Conservation (phyloP, 176 grass and related monocot genomes). For the Typha latifolia region DNA sequence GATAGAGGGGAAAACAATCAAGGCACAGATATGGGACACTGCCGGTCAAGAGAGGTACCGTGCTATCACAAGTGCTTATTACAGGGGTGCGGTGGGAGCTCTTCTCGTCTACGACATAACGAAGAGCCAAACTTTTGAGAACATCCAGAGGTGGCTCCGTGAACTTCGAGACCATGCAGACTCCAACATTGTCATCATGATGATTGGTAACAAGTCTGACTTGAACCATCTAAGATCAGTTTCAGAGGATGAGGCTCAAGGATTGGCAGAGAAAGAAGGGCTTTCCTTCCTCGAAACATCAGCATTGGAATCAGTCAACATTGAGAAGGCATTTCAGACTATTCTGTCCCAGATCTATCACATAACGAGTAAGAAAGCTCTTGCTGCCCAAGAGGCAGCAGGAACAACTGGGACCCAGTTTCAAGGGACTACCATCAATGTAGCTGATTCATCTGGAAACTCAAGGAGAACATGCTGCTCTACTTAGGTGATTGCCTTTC, state of each 20-base stretch:
- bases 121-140: conserved; percentile 62
- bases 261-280: conserved; percentile 54
- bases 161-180: conserved; percentile 61
- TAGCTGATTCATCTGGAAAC: conserved; percentile 31
- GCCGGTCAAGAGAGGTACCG: conserved; percentile 66
- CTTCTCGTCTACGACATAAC: conserved; percentile 66
- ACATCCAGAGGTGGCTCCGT: conserved; percentile 59
- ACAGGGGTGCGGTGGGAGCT: conserved; percentile 64
- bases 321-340: conserved; percentile 64
- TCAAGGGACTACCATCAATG: conserved; percentile 58
- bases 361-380: conserved; percentile 68
- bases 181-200: conserved; percentile 75
- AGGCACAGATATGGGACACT: conserved; percentile 71
- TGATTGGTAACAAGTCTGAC: conserved; percentile 67
- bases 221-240: conserved; percentile 57
- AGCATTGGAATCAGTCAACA: conserved; percentile 51
- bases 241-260: conserved; percentile 49
- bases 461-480: conserved; percentile 41
- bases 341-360: conserved; percentile 53
- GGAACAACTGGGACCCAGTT: conserved; percentile 31
- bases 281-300: conserved; percentile 58
- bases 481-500: conserved; percentile 22
- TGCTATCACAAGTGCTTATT: conserved; percentile 68
- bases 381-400: conserved; percentile 58
- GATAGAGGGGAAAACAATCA: conserved; percentile 60